phyloP scores from a whole-genome alignment of 2,329 filamentous ascomycete genomes.

The Phialemoniopsis sp. region DNA sequence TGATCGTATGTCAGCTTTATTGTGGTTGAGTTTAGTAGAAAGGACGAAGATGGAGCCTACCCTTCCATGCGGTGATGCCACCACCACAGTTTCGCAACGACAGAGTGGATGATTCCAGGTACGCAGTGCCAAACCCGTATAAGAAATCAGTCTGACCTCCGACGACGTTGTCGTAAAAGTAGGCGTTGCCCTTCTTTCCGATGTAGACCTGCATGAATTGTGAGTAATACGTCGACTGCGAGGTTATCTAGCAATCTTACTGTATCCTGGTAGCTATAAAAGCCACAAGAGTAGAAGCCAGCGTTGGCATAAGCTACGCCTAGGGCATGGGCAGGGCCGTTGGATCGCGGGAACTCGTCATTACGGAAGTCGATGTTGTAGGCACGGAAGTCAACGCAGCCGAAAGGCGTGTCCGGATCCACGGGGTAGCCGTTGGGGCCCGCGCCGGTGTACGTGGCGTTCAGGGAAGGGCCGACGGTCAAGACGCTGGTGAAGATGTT shows the following conservation, averaged over 20 bases:
- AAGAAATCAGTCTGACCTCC: slow-evolving; percentile 63
- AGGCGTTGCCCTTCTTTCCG: slow-evolving; percentile 62
- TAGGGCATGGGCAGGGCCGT: slow-evolving; percentile 56
- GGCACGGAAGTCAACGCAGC: slow-evolving; percentile 57
- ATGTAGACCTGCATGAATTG: slow-evolving; percentile 46
- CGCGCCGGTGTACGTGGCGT: slow-evolving; percentile 57
- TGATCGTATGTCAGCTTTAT: slow-evolving; percentile 1
- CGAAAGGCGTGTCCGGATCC: slow-evolving; percentile 57
- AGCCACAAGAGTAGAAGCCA: slow-evolving; percentile 62
- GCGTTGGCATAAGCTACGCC: slow-evolving; percentile 60
- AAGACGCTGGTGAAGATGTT: slow-evolving; percentile 60
- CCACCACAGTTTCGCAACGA: slow-evolving; percentile 58
- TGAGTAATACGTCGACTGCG: not conserved
- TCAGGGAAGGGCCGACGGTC: slow-evolving; percentile 59
- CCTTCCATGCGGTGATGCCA: slow-evolving; percentile 67
- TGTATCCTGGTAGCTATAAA: slow-evolving; percentile 67
- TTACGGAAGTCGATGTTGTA: slow-evolving; percentile 68
- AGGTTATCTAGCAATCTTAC: slow-evolving; percentile 27
- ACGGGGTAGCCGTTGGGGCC: slow-evolving; percentile 60
- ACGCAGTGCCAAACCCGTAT: slow-evolving; percentile 56
- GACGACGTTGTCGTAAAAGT: slow-evolving; percentile 56
- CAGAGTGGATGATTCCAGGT: slow-evolving; percentile 50
- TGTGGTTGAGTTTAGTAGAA: slow-evolving; percentile 1
- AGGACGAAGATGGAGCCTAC: slow-evolving; percentile 20
- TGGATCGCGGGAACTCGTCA: slow-evolving; percentile 42